A percentile compares a stretch with the other conserved stretches of the same genome.
phyloP scores from a whole-genome alignment of 2,329 filamentous ascomycete species.

The Apiospora malaysiana region DNA sequence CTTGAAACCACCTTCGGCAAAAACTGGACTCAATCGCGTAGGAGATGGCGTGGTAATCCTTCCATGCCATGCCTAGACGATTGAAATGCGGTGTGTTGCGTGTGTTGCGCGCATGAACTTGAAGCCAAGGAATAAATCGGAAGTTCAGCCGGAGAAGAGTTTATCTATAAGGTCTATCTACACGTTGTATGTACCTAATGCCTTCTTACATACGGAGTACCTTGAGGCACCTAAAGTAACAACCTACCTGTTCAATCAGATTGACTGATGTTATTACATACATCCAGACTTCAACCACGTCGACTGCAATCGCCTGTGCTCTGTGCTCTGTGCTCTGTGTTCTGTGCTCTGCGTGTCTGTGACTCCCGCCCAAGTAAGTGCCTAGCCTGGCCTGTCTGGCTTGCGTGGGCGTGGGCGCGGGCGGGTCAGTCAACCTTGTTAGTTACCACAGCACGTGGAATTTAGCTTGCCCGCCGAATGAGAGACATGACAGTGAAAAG shows the following conservation, averaged over 20 bases:
- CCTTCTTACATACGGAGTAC: not conserved
- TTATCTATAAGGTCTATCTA: too few relatives aligned
- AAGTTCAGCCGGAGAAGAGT: not conserved
- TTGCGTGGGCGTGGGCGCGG: too few relatives aligned
- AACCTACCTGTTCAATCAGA: not conserved
- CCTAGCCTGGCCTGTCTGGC: not conserved
- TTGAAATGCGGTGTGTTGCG: slow-evolving; percentile 11
- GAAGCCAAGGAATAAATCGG: slow-evolving; percentile 10
- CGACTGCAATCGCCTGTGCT: not conserved
- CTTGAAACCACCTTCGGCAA: slow-evolving; percentile 9
- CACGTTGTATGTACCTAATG: too few relatives aligned
- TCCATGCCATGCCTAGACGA: not conserved
- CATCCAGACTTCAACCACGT: not conserved
- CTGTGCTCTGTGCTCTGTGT: not conserved
- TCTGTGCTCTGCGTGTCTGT: not conserved
- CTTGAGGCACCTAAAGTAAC: not conserved
- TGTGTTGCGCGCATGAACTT: not conserved
- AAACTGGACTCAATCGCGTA: not conserved
- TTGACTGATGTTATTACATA: too few relatives aligned
- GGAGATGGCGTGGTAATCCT: slow-evolving; percentile 4
- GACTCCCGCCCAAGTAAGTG: not conserved
- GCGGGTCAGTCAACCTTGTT: slow-evolving; percentile 2
- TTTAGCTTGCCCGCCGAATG: slow-evolving; percentile 14
- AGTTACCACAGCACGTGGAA: slow-evolving; percentile 1
- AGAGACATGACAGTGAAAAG: not conserved